phyloP scores from a whole-genome alignment of 1,139 yeast species.

The Pichia sp. region DNA sequence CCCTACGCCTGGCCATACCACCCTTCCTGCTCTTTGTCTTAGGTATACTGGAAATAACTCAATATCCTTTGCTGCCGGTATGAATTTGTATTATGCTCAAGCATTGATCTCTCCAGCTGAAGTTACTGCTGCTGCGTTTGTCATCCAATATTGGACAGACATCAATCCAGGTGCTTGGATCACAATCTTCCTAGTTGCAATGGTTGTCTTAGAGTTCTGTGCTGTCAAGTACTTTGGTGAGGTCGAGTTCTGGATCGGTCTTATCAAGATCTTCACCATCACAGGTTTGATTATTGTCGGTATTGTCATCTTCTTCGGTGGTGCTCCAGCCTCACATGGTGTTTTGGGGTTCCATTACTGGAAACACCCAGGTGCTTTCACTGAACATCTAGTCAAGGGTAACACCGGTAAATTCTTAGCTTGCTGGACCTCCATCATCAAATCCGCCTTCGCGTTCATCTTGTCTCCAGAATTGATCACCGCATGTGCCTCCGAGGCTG shows the following conservation, averaged over 20 bases:
- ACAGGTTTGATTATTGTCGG: conserved; percentile 35
- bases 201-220: conserved; percentile 39
- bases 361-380: conserved; percentile 36
- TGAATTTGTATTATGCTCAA: conserved; percentile 47
- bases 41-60: conserved; percentile 26
- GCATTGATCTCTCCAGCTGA: conserved; percentile 48
- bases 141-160: conserved; percentile 45
- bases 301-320: conserved; percentile 41
- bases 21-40: conserved; percentile 22
- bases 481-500: conserved; percentile 41
- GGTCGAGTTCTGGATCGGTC: conserved; percentile 49
- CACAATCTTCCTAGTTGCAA: conserved; percentile 38
- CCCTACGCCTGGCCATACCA: conserved; percentile 44
- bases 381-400: conserved; percentile 41
- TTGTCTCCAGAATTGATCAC: conserved; percentile 32
- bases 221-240: conserved; percentile 48
- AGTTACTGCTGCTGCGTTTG: conserved; percentile 50
- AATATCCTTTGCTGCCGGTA: conserved; percentile 40
- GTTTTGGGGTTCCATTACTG: conserved; percentile 38
- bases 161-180: conserved; percentile 45
- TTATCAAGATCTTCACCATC: conserved; percentile 36
- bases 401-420: conserved; percentile 69
- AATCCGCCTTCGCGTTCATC: conserved; percentile 73
- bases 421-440: conserved; percentile 62
- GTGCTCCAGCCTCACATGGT: conserved; percentile 34